Evolutionary conservation across 257 asterid species (phyloP), one percentile per base, ranked within the genome.

Genomic region (Leonotis leonurus): DNA sequence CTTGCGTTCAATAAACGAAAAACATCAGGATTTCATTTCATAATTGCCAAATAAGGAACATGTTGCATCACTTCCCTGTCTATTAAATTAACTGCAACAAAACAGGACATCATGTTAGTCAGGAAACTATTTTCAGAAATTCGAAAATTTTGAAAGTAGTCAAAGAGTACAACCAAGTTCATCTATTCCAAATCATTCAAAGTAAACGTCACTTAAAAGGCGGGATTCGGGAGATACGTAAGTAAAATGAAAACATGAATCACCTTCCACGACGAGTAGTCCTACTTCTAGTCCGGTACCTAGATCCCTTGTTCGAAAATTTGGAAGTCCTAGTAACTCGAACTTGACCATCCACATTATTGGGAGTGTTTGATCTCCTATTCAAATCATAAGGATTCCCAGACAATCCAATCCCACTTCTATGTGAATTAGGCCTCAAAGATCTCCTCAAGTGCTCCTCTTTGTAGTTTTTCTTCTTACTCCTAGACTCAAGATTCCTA

Each of bases 391-490:
- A 39, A 5, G 77, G 45, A 54, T 63, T 62, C 41, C 73, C 69
- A 36, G 68, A 56, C 11, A 75, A 27, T 29, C 73, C 73, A 40
- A 82, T 40, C 11, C 27, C 75, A 3, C 78, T 26, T 17, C 76
- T 64, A 56, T 72, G 88, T 56, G 68, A 81, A 29, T 65, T 77
- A 20, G 93, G 82, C 76, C 79, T 90, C 67, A 87, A 65, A 9
- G 82, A 77, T 43, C 75, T 76, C 69, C 83, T 77, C 70, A 85
- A 20, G 61, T 73, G 88, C 71, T 85, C 87, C 32, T 75, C 48
- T 63, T 65, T 85, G 46, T 78, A 67, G 17, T 74, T 65, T 16
- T 75, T 68, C 48, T 74, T 73, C 37, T 39, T 50, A 17, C 39
- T 44, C 59, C 59, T 27, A 29, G 8, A 48, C 8, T 50, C 74